These are phyloP conservation scores for Eragrostis nindensis DNA, from an alignment of 176 grass and related monocot genomes.

Conservation along the genomic window DNA sequence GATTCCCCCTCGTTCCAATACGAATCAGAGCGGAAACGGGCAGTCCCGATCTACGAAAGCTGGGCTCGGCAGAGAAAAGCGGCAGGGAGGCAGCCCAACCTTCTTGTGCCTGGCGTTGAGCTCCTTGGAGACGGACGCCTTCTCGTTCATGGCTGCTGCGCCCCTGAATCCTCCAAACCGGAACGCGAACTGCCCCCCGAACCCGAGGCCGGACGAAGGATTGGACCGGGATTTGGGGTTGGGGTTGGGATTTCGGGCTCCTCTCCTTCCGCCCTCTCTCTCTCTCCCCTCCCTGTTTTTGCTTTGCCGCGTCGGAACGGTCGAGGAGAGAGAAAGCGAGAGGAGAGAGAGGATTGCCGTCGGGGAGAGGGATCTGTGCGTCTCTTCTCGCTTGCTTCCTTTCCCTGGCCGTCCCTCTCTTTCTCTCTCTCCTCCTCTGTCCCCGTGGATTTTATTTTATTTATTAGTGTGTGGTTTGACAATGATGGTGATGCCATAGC, in stretches of 20 bases:
- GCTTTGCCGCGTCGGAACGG: slow-evolving; percentile 50
- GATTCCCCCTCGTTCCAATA: neutral
- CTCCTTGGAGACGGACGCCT: slow-evolving; percentile 93
- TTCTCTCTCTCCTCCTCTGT: neutral
- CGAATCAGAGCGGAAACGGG: neutral
- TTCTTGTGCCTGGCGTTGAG: slow-evolving; percentile 98
- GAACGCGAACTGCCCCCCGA: neutral
- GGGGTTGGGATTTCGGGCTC: slow-evolving; percentile 16
- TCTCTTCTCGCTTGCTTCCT: slow-evolving; percentile 32
- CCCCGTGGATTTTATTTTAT: neutral
- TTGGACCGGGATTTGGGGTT: neutral
- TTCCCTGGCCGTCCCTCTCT: no score
- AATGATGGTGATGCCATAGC: neutral
- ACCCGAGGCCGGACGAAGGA: neutral
- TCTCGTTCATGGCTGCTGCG: slow-evolving; percentile 79
- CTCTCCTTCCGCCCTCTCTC: neutral
- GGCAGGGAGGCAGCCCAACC: slow-evolving; percentile 33
- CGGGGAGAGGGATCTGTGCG: slow-evolving; percentile 37
- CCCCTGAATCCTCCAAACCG: slow-evolving; percentile 29
- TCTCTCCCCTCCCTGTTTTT: slow-evolving; percentile 37
- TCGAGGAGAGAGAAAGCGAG: slow-evolving; percentile 39
- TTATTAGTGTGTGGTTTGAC: neutral
- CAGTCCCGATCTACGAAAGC: slow-evolving; percentile 31
- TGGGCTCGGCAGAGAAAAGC: neutral
- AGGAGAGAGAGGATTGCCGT: neutral